Base-by-base conservation (phyloP, 192 early-diverging fungal genomes). In the Podila epigama region DNA sequence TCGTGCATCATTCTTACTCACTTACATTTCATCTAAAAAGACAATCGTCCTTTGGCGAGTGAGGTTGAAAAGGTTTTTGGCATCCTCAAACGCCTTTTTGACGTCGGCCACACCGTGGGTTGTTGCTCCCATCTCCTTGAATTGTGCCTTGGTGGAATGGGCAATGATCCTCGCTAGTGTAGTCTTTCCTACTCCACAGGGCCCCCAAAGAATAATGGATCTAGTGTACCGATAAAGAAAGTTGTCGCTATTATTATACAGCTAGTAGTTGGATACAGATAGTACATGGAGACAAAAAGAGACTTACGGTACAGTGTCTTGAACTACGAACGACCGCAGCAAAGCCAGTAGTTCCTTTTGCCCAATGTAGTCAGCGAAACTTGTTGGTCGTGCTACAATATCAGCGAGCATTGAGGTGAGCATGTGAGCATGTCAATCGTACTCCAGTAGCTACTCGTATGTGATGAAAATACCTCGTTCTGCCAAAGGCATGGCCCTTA, bases 11-110 rank as follows among this genome's bases (percentile, higher is more conserved):
- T 3, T 35, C 36, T 31, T 15, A n/a, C 5, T 13, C 35, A 41
- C 51, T 20, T 72, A 80, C 78, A 96, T 93, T 58, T 94, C 95
- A 75, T 96, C 95, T 28, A 96, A 56, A 79, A 96, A 95, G 15
- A 96, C 64, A 51, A 96, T 89, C 0, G 91, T 89, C 25, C 86
- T 82, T 60, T 81, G 86, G 4, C 86, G 84, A 0, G 86, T 84
- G 28, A 92, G 79, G 16, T 72, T 68, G 33, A 71, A 64, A 15
- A 86, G 72, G 33, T 86, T 87, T 32, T 84, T 84, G 4, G 92
- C 92, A 20, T 91, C 91, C 2, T 93, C 91, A 32, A 91, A 86
- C 18, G 82, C 89, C 62, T 90, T 89, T 59, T 88, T 62, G 39
- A 90, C 87, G 64, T 91, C 89, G 0, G 82, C 79, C 1, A 83